Percentiles rank a stretch among this genome's conserved stretches.
phyloP scores from a whole-genome alignment of 2,329 filamentous ascomycete species.

The Alternaria longipes region DNA sequence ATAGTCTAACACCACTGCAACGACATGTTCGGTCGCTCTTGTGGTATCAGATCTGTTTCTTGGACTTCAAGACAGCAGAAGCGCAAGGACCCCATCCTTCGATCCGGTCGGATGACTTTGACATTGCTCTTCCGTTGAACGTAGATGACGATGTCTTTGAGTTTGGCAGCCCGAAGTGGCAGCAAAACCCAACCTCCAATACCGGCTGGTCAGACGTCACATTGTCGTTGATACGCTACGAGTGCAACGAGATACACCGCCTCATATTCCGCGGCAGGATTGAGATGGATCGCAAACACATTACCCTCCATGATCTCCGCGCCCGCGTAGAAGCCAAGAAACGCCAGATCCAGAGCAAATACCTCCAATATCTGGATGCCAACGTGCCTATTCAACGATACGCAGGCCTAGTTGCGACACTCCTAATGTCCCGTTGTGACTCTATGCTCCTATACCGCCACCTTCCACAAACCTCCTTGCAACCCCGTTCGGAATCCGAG shows the following conservation, averaged over 20 bases:
- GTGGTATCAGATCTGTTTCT: slow-evolving; percentile 52
- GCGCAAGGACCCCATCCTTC: slow-evolving; percentile 51
- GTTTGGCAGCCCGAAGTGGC: slow-evolving; percentile 47
- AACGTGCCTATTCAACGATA: slow-evolving; percentile 48
- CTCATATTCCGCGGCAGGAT: slow-evolving; percentile 50
- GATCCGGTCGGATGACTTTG: slow-evolving; percentile 50
- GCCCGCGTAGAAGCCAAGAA: slow-evolving; percentile 48
- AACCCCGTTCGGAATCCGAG: slow-evolving; percentile 48
- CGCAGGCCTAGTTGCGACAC: slow-evolving; percentile 49
- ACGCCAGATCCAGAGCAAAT: slow-evolving; percentile 46
- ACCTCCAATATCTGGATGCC: slow-evolving; percentile 47
- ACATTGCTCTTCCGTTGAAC: slow-evolving; percentile 49
- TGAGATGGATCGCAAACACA: slow-evolving; percentile 50
- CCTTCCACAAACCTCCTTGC: slow-evolving; percentile 46
- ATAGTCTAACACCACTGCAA: slow-evolving; percentile 47
- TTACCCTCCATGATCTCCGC: slow-evolving; percentile 49
- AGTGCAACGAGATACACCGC: slow-evolving; percentile 51
- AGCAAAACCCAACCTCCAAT: slow-evolving; percentile 42
- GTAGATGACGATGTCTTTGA: slow-evolving; percentile 52
- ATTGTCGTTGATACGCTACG: slow-evolving; percentile 48
- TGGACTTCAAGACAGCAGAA: slow-evolving; percentile 52
- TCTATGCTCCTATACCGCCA: slow-evolving; percentile 52
- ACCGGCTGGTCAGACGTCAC: slow-evolving; percentile 50
- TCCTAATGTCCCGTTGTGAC: slow-evolving; percentile 52
- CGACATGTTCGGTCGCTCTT: slow-evolving; percentile 49